Conservation (phyloP, 495 filamentous ascomycete species). For the Rhizodiscina lignyota region DNA sequence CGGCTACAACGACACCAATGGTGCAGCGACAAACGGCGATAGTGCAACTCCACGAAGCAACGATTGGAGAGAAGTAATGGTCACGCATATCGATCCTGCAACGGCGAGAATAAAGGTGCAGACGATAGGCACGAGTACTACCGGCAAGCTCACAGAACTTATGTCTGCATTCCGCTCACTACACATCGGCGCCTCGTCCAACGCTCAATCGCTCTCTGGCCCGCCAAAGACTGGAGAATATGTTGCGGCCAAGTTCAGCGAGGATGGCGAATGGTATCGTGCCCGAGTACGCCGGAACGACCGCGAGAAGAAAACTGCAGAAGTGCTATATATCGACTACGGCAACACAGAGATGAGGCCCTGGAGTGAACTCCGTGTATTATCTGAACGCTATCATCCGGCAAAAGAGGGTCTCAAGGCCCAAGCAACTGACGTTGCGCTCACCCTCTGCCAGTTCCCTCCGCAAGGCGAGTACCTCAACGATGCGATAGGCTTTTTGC, state of each 20-base stretch:
- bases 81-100: constrained; percentile 66
- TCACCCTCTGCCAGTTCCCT: constrained; percentile 84
- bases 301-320: constrained; percentile 68
- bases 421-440: constrained; percentile 72
- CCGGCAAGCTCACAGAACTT: constrained; percentile 60
- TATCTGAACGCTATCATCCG: constrained; percentile 38
- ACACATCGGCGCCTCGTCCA: constrained; percentile 61
- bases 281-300: constrained; percentile 83
- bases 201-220: constrained; percentile 41
- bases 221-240: constrained; percentile 82
- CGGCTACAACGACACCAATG: constrained; percentile 32
- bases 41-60: constrained; percentile 39
- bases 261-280: constrained; percentile 87
- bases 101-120: constrained; percentile 70
- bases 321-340: constrained; percentile 90
- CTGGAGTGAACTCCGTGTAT: constrained; percentile 65
- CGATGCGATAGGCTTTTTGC: constrained; percentile 59
- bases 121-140: constrained; percentile 57
- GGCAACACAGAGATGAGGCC: constrained; percentile 81
- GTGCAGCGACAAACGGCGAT: constrained; percentile 19
- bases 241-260: constrained; percentile 75
- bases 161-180: constrained; percentile 81
- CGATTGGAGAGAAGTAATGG: constrained; percentile 83
- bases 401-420: constrained; percentile 15
- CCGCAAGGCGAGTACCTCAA: constrained; percentile 56